Evolutionary conservation across 116 monocot species (phyloP), one percentile per base, ranked within the genome.

Genomic region (Phalaenopsis hybrid): DNA sequence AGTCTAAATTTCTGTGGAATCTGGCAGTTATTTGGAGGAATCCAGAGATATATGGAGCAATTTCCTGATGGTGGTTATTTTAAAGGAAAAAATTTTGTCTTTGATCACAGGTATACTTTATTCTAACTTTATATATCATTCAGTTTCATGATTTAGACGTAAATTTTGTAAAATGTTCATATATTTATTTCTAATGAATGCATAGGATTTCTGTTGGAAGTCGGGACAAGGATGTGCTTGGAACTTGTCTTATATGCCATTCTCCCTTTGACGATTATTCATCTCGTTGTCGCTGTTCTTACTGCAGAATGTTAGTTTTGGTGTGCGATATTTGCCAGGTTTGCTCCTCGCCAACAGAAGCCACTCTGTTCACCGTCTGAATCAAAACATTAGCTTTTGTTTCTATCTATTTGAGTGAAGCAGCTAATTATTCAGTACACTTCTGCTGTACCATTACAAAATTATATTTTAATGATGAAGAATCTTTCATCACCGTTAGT

Each of bases 71-170:
- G 98, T 80, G 98, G 98, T 43, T 98, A 84, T 75, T 98, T 98
- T 17, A 95, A 90, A 85, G 98, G 98, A 88, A 98, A 93, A 85
- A 95, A 92, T 86, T 98, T 98, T 93, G 95, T 98, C 46, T 98
- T 95, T 87, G 98, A 98, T 88, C 95, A 98, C 79, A 95, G 96
- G 96, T 94, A 75, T 75, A 21, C 75, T 75, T 75, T 20, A 15
- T 41, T 75, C 6, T 46, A 20, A 2, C 15, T 44, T 75, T 75
- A n/a, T 21, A 3, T 0, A 46, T n/a, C 18, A 75, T 45, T 75
- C 46, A 33, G 44, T 46, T 75, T 45, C 46, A 75, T 5, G 5
- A 12, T 45, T 45, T 21, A 75, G 45, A 21, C 18, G 18, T 46
- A 33, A 46, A 8, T 75, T 74, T 74, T 21, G 75, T 15, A 41